Base-by-base conservation (phyloP, 2,329 filamentous ascomycete species). In the Uncinocarpus reesii region DNA sequence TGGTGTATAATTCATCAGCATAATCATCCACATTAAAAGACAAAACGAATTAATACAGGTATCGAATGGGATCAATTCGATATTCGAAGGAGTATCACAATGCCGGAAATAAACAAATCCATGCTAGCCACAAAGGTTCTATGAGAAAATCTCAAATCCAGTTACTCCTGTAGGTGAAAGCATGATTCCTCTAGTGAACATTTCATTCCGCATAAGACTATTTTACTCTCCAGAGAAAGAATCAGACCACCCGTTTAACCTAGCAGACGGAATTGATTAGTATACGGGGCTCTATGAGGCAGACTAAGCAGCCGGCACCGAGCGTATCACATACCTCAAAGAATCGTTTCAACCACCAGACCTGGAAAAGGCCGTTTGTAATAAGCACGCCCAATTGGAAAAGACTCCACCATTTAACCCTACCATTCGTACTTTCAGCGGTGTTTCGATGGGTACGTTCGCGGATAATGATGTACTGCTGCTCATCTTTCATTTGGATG, bases 381-480 rank as follows among this genome's bases (percentile, higher is more conserved):
- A 93, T 76, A 54, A 98, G 78, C 43, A 96, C 81, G 49, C 80
- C 78, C 56, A 98, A 80, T 70, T 98, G 89, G 70, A 96, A 96
- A 60, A 96, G 78, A 69, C 92, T 95, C 92, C 92, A 98, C 92
- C 92, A 98, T 76, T 98, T 98, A 66, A 98, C 92, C 57, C 92
- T 79, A 58, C 81, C 79, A 70, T 98, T 98, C 62, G 92, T 98
- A 77, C 89, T 95, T 75, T 98, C 92, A 55, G 92, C 92, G 7
- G 92, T 98, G 74, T 98, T 98, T 65, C 92, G 80, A 76, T 98
- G 92, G 58, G 86, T 95, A 62, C 92, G 80, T 73, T 98, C 92
- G 59, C 92, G 84, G 51, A 96, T 73, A 54, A 98, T 81, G 62
- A 98, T 96, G 73, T 98, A 98, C 58, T 83, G 80, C 72, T 98